Percentiles rank a stretch among this genome's conserved stretches.
Evolutionary conservation across 2,329 filamentous ascomycete species (phyloP).

Genomic region (Fusarium aywerte): DNA sequence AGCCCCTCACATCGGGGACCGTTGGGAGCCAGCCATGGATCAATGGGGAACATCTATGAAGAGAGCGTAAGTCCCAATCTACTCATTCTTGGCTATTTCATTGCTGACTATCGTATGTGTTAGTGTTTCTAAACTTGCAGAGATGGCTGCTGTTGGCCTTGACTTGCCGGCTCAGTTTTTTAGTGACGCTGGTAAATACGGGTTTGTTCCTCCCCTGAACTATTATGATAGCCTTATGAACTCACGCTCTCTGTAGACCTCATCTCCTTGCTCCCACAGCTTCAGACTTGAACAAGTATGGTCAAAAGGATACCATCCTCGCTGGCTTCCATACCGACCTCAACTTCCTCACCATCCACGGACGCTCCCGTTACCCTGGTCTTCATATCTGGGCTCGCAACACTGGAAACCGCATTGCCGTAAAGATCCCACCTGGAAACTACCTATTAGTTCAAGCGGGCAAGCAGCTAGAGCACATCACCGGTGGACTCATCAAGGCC

Average conservation of each 20-base stretch:
- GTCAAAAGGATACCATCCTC: slow-evolving; percentile 65
- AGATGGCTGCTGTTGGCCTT: slow-evolving; percentile 68
- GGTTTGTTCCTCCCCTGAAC: slow-evolving; percentile 50
- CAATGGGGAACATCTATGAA: slow-evolving; percentile 70
- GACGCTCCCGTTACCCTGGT: slow-evolving; percentile 69
- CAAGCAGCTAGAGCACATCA: slow-evolving; percentile 71
- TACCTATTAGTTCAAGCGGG: slow-evolving; percentile 70
- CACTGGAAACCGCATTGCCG: slow-evolving; percentile 67
- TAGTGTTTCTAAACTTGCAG: slow-evolving; percentile 65
- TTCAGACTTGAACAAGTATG: slow-evolving; percentile 66
- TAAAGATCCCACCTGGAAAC: slow-evolving; percentile 67
- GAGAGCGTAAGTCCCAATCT: slow-evolving; percentile 59
- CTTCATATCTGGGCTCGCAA: slow-evolving; percentile 73
- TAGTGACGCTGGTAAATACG: slow-evolving; percentile 65
- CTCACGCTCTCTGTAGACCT: slow-evolving; percentile 53
- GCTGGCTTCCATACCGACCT: slow-evolving; percentile 73
- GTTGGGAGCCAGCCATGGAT: slow-evolving; percentile 66
- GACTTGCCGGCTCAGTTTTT: slow-evolving; percentile 65
- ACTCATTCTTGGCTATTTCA: background rate
- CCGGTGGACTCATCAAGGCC: slow-evolving; percentile 69
- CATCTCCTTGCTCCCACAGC: slow-evolving; percentile 71
- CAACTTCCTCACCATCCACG: slow-evolving; percentile 73
- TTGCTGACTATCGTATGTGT: background rate
- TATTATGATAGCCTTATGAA: background rate
- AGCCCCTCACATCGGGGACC: slow-evolving; percentile 58